Conservation (phyloP, 495 filamentous ascomycete species). For the Pyronema domesticum region DNA sequence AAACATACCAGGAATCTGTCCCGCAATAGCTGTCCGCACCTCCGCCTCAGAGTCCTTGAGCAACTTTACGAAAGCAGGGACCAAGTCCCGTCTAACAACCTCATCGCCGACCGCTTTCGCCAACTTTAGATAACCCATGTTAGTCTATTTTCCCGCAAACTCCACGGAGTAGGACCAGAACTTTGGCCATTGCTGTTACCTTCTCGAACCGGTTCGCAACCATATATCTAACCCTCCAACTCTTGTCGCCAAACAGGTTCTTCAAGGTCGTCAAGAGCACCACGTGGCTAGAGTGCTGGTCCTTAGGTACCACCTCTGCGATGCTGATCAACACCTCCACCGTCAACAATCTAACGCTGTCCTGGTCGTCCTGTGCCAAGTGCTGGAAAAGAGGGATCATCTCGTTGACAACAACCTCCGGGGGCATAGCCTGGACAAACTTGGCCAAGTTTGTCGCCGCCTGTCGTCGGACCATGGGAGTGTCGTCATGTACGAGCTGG, state of each 20-base stretch:
- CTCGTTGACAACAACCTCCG: slow-evolving; percentile 79
- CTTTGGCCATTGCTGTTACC: slow-evolving; percentile 33
- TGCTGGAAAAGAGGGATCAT: slow-evolving; percentile 99
- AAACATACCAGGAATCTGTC: slow-evolving; percentile 72
- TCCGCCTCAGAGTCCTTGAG: slow-evolving; percentile 95
- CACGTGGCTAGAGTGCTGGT: slow-evolving; percentile 90
- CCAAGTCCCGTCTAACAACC: slow-evolving; percentile 80
- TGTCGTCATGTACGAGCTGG: slow-evolving; percentile 89
- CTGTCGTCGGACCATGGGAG: slow-evolving; percentile 94
- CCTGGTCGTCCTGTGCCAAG: slow-evolving; percentile 85
- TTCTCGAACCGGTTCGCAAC: slow-evolving; percentile 97
- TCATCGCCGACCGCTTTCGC: slow-evolving; percentile 97
- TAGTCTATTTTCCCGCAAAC: background rate
- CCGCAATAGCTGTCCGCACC: slow-evolving; percentile 89
- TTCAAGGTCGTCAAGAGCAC: slow-evolving; percentile 77
- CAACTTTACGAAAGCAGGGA: slow-evolving; percentile 92
- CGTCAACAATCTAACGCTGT: slow-evolving; percentile 87
- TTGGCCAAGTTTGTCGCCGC: slow-evolving; percentile 91
- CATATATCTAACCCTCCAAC: slow-evolving; percentile 98
- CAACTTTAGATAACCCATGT: slow-evolving; percentile 40
- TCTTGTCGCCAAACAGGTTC: slow-evolving; percentile 92
- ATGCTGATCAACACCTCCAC: slow-evolving; percentile 94
- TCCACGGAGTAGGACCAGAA: slow-evolving; percentile 3
- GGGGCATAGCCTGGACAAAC: slow-evolving; percentile 90
- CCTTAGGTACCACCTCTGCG: slow-evolving; percentile 92